Percentiles rank a stretch among this genome's conserved stretches.
These are phyloP conservation scores for Paecilomyces sp. DNA, from an alignment of 2,329 filamentous ascomycete species.

Conservation along the genomic window DNA sequence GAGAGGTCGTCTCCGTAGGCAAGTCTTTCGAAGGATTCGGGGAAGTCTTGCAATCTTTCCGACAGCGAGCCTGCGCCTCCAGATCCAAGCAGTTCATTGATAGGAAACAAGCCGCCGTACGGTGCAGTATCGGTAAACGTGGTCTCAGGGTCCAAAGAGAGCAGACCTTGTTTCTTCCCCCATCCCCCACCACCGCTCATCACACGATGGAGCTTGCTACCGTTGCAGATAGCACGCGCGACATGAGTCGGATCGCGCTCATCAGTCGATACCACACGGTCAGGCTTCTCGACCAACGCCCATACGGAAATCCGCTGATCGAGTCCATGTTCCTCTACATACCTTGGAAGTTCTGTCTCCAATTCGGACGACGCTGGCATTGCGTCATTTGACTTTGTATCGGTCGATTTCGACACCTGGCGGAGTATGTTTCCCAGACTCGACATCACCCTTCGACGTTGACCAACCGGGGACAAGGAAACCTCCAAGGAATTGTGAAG, in stretches of 20 bases:
- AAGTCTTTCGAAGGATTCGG: constrained; percentile 14
- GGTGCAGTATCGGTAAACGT: constrained; percentile 16
- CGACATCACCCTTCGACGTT: constrained; percentile 29
- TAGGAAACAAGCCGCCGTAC: constrained; percentile 7
- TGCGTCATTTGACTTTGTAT: constrained; percentile 16
- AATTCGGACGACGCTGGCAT: constrained; percentile 35
- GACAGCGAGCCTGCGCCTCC: background rate
- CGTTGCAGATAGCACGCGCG: constrained; percentile 18
- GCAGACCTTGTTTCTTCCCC: constrained; percentile 39
- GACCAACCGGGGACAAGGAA: constrained; percentile 29
- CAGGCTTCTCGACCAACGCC: constrained; percentile 30
- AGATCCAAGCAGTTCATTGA: constrained; percentile 19
- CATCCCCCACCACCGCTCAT: constrained; percentile 38
- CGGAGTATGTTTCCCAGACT: constrained; percentile 39
- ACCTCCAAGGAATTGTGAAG: constrained; percentile 17
- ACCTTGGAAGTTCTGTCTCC: constrained; percentile 33
- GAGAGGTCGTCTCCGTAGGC: constrained; percentile 24
- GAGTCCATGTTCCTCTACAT: constrained; percentile 31
- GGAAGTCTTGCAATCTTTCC: constrained; percentile 7
- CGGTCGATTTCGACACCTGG: constrained; percentile 28
- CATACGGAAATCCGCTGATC: constrained; percentile 34
- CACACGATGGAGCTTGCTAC: constrained; percentile 34
- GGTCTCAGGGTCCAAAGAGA: constrained; percentile 35
- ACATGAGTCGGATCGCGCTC: constrained; percentile 13
- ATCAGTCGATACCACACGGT: constrained; percentile 4